These are phyloP conservation scores for Ambrosia artemisiifolia DNA, from an alignment of 129 eudicot genomes.

Conservation along the genomic window DNA sequence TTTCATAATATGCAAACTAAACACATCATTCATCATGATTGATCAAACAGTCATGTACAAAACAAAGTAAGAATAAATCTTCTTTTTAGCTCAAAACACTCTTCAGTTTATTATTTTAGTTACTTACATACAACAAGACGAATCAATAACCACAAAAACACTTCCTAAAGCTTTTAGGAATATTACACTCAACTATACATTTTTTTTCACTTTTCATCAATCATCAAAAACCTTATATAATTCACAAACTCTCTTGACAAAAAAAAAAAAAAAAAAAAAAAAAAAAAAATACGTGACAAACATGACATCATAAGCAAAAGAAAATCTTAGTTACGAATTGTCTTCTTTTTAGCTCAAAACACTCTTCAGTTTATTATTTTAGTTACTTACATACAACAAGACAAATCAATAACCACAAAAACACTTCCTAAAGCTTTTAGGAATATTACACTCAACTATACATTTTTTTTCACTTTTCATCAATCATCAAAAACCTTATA, in stretches of 20 bases:
- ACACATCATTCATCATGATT: too few species aligned
- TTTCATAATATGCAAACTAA: too few species aligned
- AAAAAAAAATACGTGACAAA: background rate
- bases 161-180: background rate
- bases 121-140: background rate
- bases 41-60: too few species aligned
- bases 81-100: too few species aligned
- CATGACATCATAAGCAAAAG: background rate
- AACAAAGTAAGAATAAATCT: background rate
- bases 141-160: background rate
- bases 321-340: constrained; percentile 8
- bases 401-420: background rate
- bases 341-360: background rate
- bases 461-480: background rate
- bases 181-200: background rate
- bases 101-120: background rate
- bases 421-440: background rate
- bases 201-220: background rate
- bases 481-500: background rate
- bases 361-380: background rate
- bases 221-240: background rate
- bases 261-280: too few species aligned
- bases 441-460: background rate
- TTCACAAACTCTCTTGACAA: background rate
- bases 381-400: background rate